Conservation (phyloP, 2,329 filamentous ascomycete genomes). For the Graphilbum sp. region DNA sequence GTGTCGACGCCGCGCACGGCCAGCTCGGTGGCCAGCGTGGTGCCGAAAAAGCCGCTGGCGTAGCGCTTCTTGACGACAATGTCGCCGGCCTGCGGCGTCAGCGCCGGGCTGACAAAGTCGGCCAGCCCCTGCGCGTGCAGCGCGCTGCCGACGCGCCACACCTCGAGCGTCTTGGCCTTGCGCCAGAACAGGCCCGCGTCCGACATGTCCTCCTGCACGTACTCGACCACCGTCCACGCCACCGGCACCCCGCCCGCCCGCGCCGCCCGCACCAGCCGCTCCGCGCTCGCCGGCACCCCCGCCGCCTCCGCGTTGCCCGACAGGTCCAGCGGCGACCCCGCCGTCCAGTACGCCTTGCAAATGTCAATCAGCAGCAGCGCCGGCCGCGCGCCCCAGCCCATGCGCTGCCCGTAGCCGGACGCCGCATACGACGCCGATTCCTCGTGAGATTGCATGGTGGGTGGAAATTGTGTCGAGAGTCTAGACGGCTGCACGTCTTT, state of each 20-base stretch:
- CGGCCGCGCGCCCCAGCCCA: slow-evolving; percentile 26
- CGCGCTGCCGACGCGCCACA: slow-evolving; percentile 22
- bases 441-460: slow-evolving; percentile 1
- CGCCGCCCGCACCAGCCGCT: slow-evolving; percentile 21
- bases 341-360: slow-evolving; percentile 28
- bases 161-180: slow-evolving; percentile 23
- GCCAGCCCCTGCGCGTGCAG: slow-evolving; percentile 17
- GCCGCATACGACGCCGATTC: slow-evolving; percentile 12
- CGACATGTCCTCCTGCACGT: slow-evolving; percentile 24
- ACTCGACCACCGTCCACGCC: slow-evolving; percentile 27
- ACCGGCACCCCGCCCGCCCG: slow-evolving; percentile 21
- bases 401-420: slow-evolving; percentile 22
- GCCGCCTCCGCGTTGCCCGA: slow-evolving; percentile 19
- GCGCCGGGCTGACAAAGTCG: slow-evolving; percentile 18
- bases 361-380: slow-evolving; percentile 29
- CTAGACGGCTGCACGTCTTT: too few relatives aligned
- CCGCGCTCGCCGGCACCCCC: slow-evolving; percentile 20
- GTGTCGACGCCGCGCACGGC: slow-evolving; percentile 23
- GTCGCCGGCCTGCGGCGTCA: slow-evolving; percentile 20
- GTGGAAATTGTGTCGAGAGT: too few relatives aligned
- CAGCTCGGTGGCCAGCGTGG: slow-evolving; percentile 24
- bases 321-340: slow-evolving; percentile 24
- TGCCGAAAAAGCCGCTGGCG: slow-evolving; percentile 29
- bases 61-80: slow-evolving; percentile 25
- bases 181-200: slow-evolving; percentile 26